phyloP scores from a whole-genome alignment of 2,329 filamentous ascomycete genomes.

The Furcasterigmium furcatum region DNA sequence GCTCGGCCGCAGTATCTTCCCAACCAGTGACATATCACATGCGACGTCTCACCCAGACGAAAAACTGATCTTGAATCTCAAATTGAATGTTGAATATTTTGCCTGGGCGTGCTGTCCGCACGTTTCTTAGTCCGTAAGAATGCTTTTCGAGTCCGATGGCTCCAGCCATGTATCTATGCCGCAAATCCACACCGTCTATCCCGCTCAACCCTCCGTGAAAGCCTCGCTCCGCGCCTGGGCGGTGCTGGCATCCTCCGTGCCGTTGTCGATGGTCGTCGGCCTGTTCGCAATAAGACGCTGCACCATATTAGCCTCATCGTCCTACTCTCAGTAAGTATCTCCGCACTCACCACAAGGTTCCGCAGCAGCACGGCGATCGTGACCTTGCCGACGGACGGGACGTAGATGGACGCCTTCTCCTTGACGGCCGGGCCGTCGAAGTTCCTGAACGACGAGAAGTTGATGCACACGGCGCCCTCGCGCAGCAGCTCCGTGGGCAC shows the following conservation, averaged over 20 bases:
- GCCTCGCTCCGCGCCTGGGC: constrained; percentile 36
- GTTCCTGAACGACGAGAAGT: constrained; percentile 95
- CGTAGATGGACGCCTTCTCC: constrained; percentile 94
- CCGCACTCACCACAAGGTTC: constrained; percentile 75
- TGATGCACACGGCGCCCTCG: constrained; percentile 96
- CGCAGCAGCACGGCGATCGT: constrained; percentile 89
- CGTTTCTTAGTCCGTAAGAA: no score
- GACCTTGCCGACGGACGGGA: constrained; percentile 95
- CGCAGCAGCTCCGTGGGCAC: constrained; percentile 79
- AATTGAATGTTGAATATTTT: no score
- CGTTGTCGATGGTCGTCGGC: constrained; percentile 31
- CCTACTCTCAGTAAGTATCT: neutral
- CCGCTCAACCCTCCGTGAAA: constrained; percentile 32
- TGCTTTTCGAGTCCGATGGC: no score
- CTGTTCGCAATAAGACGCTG: constrained; percentile 52
- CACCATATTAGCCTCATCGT: neutral
- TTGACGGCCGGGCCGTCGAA: constrained; percentile 83
- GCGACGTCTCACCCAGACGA: no score
- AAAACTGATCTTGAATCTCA: no score
- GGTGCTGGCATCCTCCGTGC: constrained; percentile 16
- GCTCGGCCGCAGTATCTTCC: no score
- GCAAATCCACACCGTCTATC: neutral
- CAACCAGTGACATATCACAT: no score
- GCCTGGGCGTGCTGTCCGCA: no score
- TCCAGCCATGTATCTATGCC: no score